Conservation (phyloP, 192 early-diverging fungal genomes). For the Helicostylum pulchrum region DNA sequence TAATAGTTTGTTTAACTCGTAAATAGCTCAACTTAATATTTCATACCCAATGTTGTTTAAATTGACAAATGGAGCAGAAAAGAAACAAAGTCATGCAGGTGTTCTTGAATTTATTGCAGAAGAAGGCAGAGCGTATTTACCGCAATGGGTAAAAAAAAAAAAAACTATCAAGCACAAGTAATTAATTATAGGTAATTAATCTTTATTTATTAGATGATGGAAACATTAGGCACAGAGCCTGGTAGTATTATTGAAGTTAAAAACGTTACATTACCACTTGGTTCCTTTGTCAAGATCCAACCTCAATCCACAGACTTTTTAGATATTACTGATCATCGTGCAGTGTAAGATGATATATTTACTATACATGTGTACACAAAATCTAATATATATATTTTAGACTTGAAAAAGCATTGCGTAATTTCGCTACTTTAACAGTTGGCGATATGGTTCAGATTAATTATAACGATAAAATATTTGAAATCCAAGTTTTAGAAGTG, state of each 20-base stretch:
- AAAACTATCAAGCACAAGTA: not conserved
- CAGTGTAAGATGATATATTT: conserved; percentile 60
- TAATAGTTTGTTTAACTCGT: not conserved
- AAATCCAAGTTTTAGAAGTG: conserved; percentile 87
- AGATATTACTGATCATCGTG: conserved; percentile 94
- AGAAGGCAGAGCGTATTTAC: conserved; percentile 92
- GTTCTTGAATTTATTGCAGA: conserved; percentile 98
- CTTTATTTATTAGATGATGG: conserved; percentile 79
- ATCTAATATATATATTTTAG: conserved; percentile 24
- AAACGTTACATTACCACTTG: conserved; percentile 74
- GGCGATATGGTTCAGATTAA: conserved; percentile 90
- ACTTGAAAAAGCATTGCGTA: conserved; percentile 88
- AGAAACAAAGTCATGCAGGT: conserved; percentile 82
- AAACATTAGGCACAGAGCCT: conserved; percentile 70
- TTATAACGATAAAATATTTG: conserved; percentile 86
- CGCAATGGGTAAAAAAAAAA: conserved; percentile 93
- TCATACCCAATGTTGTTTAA: conserved; percentile 92
- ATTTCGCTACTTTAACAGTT: conserved; percentile 88
- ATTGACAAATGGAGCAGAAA: conserved; percentile 60
- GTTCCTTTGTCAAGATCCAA: conserved; percentile 92
- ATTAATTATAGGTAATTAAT: not conserved
- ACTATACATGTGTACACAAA: not conserved
- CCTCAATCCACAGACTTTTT: conserved; percentile 96
- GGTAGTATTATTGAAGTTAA: conserved; percentile 78
- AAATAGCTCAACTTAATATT: conserved; percentile 72